phyloP scores from a whole-genome alignment of 306 rosid species.

The Ceratonia siliqua region DNA sequence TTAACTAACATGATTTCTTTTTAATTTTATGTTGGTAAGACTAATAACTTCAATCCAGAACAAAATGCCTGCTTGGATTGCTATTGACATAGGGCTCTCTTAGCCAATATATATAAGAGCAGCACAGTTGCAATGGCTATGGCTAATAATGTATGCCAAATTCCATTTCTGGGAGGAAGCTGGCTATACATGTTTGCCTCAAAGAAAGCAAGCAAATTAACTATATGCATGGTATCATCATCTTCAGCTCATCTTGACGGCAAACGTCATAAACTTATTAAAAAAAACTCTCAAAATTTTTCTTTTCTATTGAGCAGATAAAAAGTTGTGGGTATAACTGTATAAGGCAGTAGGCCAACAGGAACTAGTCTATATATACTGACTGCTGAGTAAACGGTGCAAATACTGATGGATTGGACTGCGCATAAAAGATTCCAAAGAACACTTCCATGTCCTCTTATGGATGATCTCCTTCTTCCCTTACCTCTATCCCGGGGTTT shows the following conservation, averaged over 20 bases:
- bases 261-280: not conserved
- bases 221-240: not conserved
- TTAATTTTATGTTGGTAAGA: not conserved
- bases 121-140: not conserved
- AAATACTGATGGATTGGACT: not conserved
- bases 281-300: not conserved
- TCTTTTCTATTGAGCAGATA: not conserved
- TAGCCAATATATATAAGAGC: not conserved
- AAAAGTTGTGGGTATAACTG: not conserved
- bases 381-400: not conserved
- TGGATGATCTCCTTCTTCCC: not conserved
- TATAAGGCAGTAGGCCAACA: not conserved
- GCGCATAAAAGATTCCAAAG: not conserved
- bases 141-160: not conserved
- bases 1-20: not conserved
- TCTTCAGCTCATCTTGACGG: not conserved
- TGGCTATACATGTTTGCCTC: not conserved
- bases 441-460: not conserved
- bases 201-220: not conserved
- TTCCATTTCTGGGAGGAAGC: not conserved
- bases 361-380: not conserved
- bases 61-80: not conserved
- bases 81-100: too few relatives aligned
- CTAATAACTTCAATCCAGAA: not conserved
- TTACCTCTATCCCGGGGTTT: not conserved